Evolutionary conservation across 768 basidiomycete genomes (phyloP), one percentile per base, ranked within the genome.

Genomic region (Leccinellum luteum): DNA sequence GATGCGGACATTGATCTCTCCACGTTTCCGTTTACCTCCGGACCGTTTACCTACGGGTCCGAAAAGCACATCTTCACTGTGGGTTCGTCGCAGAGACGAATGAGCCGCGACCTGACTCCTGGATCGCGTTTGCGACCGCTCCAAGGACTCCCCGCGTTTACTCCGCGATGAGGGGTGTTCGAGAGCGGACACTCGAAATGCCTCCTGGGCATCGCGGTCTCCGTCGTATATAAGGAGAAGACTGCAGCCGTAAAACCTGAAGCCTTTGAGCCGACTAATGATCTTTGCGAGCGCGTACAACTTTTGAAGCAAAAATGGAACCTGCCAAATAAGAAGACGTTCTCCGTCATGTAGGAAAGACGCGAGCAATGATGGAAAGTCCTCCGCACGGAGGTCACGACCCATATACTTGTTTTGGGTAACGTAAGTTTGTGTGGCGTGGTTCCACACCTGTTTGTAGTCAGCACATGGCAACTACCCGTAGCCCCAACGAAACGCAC

Each of bases 381-480:
- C 91, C 45, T 90, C 84, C 19, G 90, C 82, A 61, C 85, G 86
- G 62, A 98, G 82, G 68, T 95, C 92, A 54, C 97, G 87, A 25
- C 97, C 97, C 68, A 83, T 89, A 73, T 98, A 97, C 75, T 99
- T 99, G 81, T 98, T 92, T 71, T 98, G 94, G 17, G 91, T 92
- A 53, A 84, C 80, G 72, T 98, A 98, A 23, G 88, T 85, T 64
- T 92, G 84, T 27, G 88, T 87, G 59, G 77, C 79, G 64, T 85
- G 82, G 74, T 98, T 92, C 94, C 94, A 99, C 19, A 98, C 93
- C 96, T 98, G 66, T 56, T 55, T 0, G 52, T 35, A 45, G 58
- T 60, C 60, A 61, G 51, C 56, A 56, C 58, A 49, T 4, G 1
- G 19, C 15, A n/a, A 34, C 19, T 6, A 54, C 8, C 38, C 4